Percentiles rank a stretch among this genome's conserved stretches.
Conservation (phyloP, 2,329 filamentous ascomycete species). For the Akanthomyces lecanii region DNA sequence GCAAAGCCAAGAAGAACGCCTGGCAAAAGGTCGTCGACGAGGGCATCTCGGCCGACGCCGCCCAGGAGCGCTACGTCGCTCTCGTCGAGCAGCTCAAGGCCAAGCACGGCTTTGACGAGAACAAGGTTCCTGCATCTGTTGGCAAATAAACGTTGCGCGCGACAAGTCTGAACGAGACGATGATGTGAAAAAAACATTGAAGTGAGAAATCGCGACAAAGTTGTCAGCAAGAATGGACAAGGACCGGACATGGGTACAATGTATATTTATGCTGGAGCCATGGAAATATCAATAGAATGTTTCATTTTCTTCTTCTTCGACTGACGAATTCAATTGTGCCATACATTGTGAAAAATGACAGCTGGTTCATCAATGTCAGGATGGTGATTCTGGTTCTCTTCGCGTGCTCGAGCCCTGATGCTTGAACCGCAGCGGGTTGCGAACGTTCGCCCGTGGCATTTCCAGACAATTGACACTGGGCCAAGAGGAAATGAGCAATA, state of each 20-base stretch:
- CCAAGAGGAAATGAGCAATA: no score
- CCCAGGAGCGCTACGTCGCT: constrained; percentile 72
- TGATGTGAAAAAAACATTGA: constrained; percentile 33
- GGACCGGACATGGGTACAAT: neutral
- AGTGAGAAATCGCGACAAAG: neutral
- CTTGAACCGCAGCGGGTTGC: no score
- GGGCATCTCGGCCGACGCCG: constrained; percentile 57
- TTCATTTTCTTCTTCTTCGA: neutral
- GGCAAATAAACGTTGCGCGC: constrained; percentile 24
- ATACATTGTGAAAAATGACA: no score
- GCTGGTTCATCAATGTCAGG: no score
- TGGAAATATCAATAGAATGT: neutral
- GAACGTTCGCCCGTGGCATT: no score
- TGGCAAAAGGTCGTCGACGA: constrained; percentile 70
- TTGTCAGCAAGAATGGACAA: neutral
- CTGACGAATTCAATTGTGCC: no score
- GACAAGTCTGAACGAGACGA: no score
- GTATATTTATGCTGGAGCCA: neutral
- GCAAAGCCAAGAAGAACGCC: constrained; percentile 73
- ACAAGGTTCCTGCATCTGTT: constrained; percentile 59
- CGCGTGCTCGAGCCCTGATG: no score
- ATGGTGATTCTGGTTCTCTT: no score
- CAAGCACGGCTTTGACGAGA: constrained; percentile 62
- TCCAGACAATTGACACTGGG: no score
- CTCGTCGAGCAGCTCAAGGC: constrained; percentile 68